These are phyloP conservation scores for Ambrosia artemisiifolia DNA, from an alignment of 129 eudicot genomes.

Conservation along the genomic window DNA sequence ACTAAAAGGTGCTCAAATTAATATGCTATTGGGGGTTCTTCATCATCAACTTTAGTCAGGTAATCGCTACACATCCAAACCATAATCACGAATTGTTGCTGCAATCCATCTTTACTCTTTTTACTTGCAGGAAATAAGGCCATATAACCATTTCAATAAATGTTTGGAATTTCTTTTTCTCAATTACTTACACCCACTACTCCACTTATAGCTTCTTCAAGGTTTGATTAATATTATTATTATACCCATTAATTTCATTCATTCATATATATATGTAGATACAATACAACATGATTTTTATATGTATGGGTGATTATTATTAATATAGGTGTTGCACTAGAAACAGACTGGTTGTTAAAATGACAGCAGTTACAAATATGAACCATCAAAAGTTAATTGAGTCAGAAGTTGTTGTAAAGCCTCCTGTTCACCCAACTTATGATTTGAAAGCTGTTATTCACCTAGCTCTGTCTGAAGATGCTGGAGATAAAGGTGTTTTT, in stretches of 20 bases:
- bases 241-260: neutral
- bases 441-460: constrained; percentile 79
- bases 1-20: neutral
- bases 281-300: neutral
- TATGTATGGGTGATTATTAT: neutral
- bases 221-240: constrained; percentile 21
- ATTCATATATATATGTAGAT: neutral
- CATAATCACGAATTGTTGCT: no score
- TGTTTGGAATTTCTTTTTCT: constrained; percentile 29
- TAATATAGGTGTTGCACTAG: constrained; percentile 13
- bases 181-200: constrained; percentile 25
- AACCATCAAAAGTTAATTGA: constrained; percentile 33
- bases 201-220: constrained; percentile 33
- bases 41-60: neutral
- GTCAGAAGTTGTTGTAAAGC: constrained; percentile 41
- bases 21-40: constrained; percentile 11
- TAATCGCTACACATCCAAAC: neutral
- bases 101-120: no score
- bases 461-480: constrained; percentile 91
- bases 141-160: neutral
- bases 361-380: constrained; percentile 42
- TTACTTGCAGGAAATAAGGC: constrained; percentile 14
- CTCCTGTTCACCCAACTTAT: constrained; percentile 90
- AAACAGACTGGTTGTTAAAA: constrained; percentile 47
- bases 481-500: constrained; percentile 66